Conservation (phyloP, 2,329 filamentous ascomycete genomes). For the Thelonectria discophora region DNA sequence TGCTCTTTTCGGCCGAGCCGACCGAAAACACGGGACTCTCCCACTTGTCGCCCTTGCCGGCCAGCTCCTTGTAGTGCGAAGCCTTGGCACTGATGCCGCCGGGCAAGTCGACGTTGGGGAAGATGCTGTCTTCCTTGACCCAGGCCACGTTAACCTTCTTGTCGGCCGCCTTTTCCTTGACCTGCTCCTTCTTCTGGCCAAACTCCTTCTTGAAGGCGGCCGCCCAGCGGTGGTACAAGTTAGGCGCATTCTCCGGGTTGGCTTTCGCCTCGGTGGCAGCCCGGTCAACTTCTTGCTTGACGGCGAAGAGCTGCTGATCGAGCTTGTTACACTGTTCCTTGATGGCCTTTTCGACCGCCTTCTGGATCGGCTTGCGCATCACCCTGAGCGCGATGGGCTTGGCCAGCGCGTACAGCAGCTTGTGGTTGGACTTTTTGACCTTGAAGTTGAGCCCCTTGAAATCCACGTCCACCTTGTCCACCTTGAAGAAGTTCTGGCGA, state of each 20-base stretch:
- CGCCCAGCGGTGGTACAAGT: constrained; percentile 88
- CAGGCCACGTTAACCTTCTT: constrained; percentile 69
- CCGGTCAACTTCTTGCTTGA: constrained; percentile 85
- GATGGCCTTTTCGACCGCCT: constrained; percentile 89
- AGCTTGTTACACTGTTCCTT: constrained; percentile 81
- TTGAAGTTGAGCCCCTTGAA: constrained; percentile 87
- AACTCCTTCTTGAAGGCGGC: constrained; percentile 77
- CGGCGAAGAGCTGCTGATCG: constrained; percentile 75
- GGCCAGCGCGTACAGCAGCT: constrained; percentile 84
- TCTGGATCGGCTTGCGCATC: constrained; percentile 84
- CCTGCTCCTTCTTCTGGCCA: constrained; percentile 81
- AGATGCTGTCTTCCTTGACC: constrained; percentile 84
- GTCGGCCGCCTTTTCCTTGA: constrained; percentile 66
- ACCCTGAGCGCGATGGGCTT: constrained; percentile 88
- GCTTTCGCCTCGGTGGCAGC: constrained; percentile 65
- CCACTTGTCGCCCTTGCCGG: constrained; percentile 90
- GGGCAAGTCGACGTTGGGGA: constrained; percentile 86
- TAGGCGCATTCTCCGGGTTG: constrained; percentile 77
- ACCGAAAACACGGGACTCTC: constrained; percentile 93
- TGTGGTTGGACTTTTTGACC: constrained; percentile 94
- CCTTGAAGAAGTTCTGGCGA: constrained; percentile 88
- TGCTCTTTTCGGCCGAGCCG: constrained; percentile 77
- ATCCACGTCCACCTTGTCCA: constrained; percentile 86
- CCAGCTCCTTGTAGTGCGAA: constrained; percentile 89
- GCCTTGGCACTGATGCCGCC: constrained; percentile 89